Percentiles rank a stretch among this genome's conserved stretches.
phyloP scores from a whole-genome alignment of 2,329 filamentous ascomycete species.

The Paracamarosporium sp. region DNA sequence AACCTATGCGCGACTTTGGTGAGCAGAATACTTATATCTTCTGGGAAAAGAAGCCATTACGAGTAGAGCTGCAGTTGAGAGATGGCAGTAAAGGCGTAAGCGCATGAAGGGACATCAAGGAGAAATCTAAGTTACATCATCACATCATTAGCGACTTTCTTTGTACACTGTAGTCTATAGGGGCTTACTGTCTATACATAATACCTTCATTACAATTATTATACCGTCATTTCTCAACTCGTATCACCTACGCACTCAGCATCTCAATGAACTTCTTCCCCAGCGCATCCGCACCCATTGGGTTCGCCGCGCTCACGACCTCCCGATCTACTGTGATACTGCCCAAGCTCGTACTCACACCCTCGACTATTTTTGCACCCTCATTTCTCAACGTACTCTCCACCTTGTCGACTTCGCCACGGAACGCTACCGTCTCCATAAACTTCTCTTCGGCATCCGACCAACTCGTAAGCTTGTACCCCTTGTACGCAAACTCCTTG shows the following conservation, averaged over 20 bases:
- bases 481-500: constrained; percentile 52
- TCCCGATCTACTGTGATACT: constrained; percentile 53
- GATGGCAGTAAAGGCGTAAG: too few relatives aligned
- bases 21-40: constrained; percentile 29
- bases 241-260: constrained; percentile 17
- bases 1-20: constrained; percentile 26
- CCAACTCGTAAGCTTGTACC: constrained; percentile 55
- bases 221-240: not conserved
- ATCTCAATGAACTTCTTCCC: constrained; percentile 43
- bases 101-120: too few relatives aligned
- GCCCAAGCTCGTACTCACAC: constrained; percentile 48
- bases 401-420: constrained; percentile 54
- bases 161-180: not conserved
- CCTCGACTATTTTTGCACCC: constrained; percentile 55
- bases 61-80: constrained; percentile 1
- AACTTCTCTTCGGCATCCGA: constrained; percentile 55
- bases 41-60: constrained; percentile 27
- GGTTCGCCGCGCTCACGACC: constrained; percentile 41
- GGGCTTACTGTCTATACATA: not conserved
- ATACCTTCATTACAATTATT: not conserved
- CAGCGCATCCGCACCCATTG: constrained; percentile 40
- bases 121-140: too few relatives aligned
- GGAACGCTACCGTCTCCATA: constrained; percentile 51
- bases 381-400: constrained; percentile 47
- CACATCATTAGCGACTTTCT: not conserved